These are phyloP conservation scores for Magnolia changhungtana DNA, from an alignment of 164 flowering plant genomes.

Conservation along the genomic window DNA sequence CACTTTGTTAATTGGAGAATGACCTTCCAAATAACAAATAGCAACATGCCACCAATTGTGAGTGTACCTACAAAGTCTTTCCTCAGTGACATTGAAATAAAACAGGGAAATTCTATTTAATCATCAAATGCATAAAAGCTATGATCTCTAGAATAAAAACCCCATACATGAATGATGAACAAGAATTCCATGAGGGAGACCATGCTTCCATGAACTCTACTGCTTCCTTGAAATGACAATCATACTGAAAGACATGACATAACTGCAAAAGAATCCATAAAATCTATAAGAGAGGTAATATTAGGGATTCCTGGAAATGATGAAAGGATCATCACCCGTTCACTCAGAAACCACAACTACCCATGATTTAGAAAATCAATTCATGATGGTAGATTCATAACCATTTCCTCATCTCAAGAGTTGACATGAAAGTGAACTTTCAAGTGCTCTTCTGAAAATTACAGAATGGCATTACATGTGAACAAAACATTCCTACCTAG, in stretches of 20 bases:
- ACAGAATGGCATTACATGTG: too few relatives aligned
- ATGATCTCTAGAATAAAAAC: too few relatives aligned
- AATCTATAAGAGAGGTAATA: neutral
- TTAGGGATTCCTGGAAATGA: neutral
- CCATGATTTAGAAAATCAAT: neutral
- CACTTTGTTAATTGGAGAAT: slow-evolving; percentile 49
- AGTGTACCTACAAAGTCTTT: slow-evolving; percentile 49
- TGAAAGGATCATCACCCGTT: neutral
- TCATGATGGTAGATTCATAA: neutral
- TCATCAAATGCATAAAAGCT: too few relatives aligned
- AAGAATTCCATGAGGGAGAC: slow-evolving; percentile 65
- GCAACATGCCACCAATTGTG: slow-evolving; percentile 99
- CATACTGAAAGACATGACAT: slow-evolving; percentile 84
- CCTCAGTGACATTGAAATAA: slow-evolving; percentile 1
- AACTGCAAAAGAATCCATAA: slow-evolving; percentile 45
- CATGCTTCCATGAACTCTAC: slow-evolving; percentile 79
- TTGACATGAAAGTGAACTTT: neutral
- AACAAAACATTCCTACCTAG: too few relatives aligned
- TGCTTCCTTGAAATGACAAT: slow-evolving; percentile 85
- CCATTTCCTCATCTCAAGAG: neutral
- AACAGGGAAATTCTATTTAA: too few relatives aligned
- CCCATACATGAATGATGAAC: too few relatives aligned
- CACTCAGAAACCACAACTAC: neutral
- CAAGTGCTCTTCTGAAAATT: neutral
- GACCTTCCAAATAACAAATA: slow-evolving; percentile 87